A percentile compares a stretch with the other conserved stretches of the same genome.
phyloP scores from a whole-genome alignment of 805 yeast species.

The Blastobotrys chiropterorum region DNA sequence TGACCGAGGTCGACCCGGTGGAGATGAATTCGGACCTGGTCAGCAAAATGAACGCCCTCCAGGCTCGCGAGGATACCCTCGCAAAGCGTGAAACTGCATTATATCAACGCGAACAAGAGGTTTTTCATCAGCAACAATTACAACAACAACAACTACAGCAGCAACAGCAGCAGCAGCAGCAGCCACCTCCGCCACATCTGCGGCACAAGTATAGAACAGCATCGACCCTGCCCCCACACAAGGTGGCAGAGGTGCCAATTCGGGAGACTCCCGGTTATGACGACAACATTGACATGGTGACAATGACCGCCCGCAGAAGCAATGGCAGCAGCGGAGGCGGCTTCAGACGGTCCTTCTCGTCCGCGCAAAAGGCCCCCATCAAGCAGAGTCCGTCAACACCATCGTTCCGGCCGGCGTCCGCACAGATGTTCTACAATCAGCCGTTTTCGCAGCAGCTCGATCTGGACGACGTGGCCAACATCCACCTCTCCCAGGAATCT shows the following conservation, averaged over 20 bases:
- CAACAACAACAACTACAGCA: not conserved
- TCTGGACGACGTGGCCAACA: conserved; percentile 23
- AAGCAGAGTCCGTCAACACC: not conserved
- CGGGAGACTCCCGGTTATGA: not conserved
- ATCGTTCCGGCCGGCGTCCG: not conserved
- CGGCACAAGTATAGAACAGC: not conserved
- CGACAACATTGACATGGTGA: conserved; percentile 24
- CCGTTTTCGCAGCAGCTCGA: conserved; percentile 30
- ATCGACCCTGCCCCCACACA: not conserved
- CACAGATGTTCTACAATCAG: not conserved
- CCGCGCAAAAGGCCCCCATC: conserved; percentile 1
- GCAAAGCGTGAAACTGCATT: conserved; percentile 18
- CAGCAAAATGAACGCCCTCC: conserved; percentile 5
- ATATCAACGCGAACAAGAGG: conserved; percentile 15
- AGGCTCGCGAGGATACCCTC: conserved; percentile 19
- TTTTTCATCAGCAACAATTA: conserved; percentile 4
- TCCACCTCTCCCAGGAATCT: conserved; percentile 18
- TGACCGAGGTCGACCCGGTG: conserved; percentile 1
- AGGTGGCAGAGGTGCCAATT: not conserved
- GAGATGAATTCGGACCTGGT: not conserved
- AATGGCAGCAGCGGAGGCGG: conserved; percentile 9
- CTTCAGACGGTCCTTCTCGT: conserved; percentile 5
- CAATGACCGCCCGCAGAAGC: conserved; percentile 20
- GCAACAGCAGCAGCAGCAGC: not conserved
- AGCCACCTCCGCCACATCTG: not conserved